phyloP scores from a whole-genome alignment of 306 rosid species.

The Vigna nakashimae region DNA sequence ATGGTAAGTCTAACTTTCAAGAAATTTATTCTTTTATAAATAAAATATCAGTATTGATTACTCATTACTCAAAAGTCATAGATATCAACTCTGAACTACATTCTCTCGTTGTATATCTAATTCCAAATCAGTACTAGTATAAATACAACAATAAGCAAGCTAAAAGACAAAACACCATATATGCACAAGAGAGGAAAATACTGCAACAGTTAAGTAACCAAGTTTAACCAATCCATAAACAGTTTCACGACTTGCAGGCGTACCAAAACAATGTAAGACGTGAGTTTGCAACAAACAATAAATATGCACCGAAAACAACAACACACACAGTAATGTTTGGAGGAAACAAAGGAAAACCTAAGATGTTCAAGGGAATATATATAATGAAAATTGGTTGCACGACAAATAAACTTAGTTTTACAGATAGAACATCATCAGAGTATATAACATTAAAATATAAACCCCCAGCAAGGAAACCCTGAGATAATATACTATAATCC shows the following conservation, averaged over 20 bases:
- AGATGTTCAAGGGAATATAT: conserved; percentile 31
- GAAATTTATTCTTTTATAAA: neutral
- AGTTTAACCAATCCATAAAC: neutral
- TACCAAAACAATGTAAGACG: neutral
- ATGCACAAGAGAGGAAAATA: conserved; percentile 6
- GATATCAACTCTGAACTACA: neutral
- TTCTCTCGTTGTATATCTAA: neutral
- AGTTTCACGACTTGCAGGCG: conserved; percentile 10
- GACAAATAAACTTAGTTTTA: conserved; percentile 37
- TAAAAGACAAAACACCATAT: neutral
- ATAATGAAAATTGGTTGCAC: conserved; percentile 30
- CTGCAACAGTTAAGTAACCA: neutral
- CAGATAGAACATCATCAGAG: conserved; percentile 46
- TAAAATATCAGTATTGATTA: neutral
- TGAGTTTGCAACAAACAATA: neutral
- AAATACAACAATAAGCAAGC: neutral
- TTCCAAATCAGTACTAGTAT: neutral
- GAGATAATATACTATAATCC: conserved; percentile 39
- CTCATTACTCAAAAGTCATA: neutral
- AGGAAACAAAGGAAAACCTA: conserved; percentile 16
- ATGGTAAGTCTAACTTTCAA: conserved; percentile 16
- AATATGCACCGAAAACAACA: neutral
- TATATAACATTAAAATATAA: conserved; percentile 30
- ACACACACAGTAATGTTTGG: neutral
- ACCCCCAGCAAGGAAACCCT: conserved; percentile 40